Conservation (phyloP, 768 basidiomycete species). For the Boletellus sp. region DNA sequence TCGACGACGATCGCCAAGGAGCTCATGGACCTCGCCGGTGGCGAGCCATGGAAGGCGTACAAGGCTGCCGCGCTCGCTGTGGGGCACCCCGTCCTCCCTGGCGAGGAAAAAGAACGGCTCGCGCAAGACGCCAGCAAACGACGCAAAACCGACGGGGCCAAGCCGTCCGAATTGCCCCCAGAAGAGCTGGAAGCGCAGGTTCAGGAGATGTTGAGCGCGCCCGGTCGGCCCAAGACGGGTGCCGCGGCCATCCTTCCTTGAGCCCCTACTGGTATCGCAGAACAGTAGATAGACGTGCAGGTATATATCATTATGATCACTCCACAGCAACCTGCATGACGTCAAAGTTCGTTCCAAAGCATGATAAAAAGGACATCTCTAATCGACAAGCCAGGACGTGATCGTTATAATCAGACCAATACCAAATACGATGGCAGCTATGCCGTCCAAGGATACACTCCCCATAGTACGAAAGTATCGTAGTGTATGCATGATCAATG, state of each 20-base stretch:
- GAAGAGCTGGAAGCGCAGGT: conserved; percentile 24
- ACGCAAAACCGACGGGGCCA: conserved; percentile 7
- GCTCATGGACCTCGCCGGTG: conserved; percentile 66
- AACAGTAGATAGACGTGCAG: not conserved
- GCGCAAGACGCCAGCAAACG: conserved; percentile 12
- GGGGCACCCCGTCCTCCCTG: conserved; percentile 48
- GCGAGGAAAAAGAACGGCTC: conserved; percentile 35
- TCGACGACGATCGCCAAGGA: conserved; percentile 65
- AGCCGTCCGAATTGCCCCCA: conserved; percentile 5
- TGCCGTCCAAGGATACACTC: conserved; percentile 63
- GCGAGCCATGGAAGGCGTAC: conserved; percentile 54
- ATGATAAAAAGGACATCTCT: not conserved
- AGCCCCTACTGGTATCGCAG: not conserved
- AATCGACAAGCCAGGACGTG: conserved; percentile 42
- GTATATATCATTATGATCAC: conserved; percentile 5
- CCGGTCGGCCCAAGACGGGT: conserved; percentile 33
- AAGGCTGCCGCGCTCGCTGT: conserved; percentile 44
- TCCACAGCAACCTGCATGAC: not conserved
- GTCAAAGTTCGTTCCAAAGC: conserved; percentile 1
- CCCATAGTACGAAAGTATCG: conserved; percentile 72
- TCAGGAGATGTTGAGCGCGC: conserved; percentile 29
- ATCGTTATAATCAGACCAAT: conserved; percentile 61
- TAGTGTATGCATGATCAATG: conserved; percentile 56
- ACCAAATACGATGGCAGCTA: conserved; percentile 67
- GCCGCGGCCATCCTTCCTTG: conserved; percentile 39